A percentile compares a stretch with the other conserved stretches of the same genome.
These are phyloP conservation scores for Neophaeococcomyces mojaviensis DNA, from an alignment of 2,329 filamentous ascomycete genomes.

Conservation along the genomic window DNA sequence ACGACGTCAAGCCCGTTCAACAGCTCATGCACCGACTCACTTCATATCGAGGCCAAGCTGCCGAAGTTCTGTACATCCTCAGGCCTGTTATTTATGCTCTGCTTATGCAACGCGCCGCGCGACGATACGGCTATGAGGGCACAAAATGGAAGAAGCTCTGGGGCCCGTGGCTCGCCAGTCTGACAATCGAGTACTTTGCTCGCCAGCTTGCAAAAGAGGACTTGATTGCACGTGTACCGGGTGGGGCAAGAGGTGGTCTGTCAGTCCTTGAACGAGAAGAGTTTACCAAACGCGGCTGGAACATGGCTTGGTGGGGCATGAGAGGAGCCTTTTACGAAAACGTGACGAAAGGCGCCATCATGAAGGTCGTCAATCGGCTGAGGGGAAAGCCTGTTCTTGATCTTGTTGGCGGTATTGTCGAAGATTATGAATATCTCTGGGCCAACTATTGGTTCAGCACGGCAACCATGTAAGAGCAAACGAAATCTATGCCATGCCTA, in stretches of 20 bases:
- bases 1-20: conserved; percentile 90
- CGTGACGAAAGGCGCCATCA: conserved; percentile 49
- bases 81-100: conserved; percentile 80
- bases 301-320: conserved; percentile 92
- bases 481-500: too few relatives aligned
- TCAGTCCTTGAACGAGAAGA: conserved; percentile 86
- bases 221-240: conserved; percentile 55
- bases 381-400: conserved; percentile 67
- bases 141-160: conserved; percentile 69
- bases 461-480: conserved; percentile 44
- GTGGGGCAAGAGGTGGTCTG: conserved; percentile 60
- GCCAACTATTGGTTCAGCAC: conserved; percentile 91
- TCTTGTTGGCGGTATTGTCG: conserved; percentile 75
- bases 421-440: conserved; percentile 97
- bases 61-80: conserved; percentile 86
- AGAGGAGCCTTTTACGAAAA: conserved; percentile 95
- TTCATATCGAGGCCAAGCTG: conserved; percentile 66
- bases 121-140: conserved; percentile 36
- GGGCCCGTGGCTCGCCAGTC: conserved; percentile 83
- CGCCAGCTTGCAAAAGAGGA: conserved; percentile 71
- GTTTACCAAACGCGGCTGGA: conserved; percentile 79
- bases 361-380: conserved; percentile 59
- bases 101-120: conserved; percentile 55
- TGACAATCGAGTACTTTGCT: conserved; percentile 79
- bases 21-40: conserved; percentile 70